Evolutionary conservation across 2,329 filamentous ascomycete species (phyloP), one percentile per base, ranked within the genome.

Genomic region (Hymenoscyphus infarciens): DNA sequence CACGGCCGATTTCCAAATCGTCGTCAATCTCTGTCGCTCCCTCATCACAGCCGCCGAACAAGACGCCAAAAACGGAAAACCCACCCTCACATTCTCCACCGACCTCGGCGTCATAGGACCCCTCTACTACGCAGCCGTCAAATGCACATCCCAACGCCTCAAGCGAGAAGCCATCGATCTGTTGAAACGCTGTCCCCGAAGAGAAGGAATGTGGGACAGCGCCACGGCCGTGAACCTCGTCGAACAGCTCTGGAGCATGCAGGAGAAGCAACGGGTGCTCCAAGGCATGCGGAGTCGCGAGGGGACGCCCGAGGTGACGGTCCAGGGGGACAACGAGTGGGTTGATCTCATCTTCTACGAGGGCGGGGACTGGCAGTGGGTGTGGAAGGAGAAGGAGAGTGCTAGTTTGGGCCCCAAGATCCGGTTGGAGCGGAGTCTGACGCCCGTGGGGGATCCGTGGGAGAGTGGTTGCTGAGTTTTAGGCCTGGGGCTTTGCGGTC

Each of bases 131-230:
- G 61, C 61, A 0, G 69, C 65, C 42, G 56, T 70, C 1, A 69
- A 71, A 56, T 70, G 56, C 53, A 22, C 64, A 61, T n/a, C 13
- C 25, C 7, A 10, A 13, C 19, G 22, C 0, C 60, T 70, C 16
- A 66, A 66, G 16, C 22, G 55, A 1, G 63, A 68, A 39, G 70
- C 70, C 15, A 49, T 74, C 3, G 66, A 67, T 8, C 61, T 73
- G 3, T 57, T 74, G 4, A 39, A 56, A 11, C 56, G 66, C 5
- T 67, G 62, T 60, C 72, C 69, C 13, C 57, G 72, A 25, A 67
- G 68, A 29, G 72, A 74, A 56, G 72, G 72, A 11, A 73, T 73
- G 71, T 74, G 72, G 72, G 71, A 74, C 57, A 68, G 67, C 54
- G 31, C 56, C 6, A 62, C 63, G 1, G 64, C 64, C 0, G 62